A percentile compares a stretch with the other conserved stretches of the same genome.
phyloP scores from a whole-genome alignment of 371 early-diverging fungal genomes.

The Amoeboaphelidium protococcarum region DNA sequence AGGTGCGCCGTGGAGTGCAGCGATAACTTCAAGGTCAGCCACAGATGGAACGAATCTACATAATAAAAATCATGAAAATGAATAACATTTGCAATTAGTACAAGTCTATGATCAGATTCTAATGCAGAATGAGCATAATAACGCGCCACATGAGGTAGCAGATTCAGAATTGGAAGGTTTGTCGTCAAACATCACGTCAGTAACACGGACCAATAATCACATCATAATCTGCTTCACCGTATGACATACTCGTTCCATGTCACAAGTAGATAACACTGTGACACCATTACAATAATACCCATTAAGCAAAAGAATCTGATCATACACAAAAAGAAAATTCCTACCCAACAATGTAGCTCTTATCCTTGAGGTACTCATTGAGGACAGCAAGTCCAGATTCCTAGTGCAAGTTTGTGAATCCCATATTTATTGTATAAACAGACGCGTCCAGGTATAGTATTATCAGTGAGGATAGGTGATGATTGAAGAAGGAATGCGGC shows the following conservation, averaged over 20 bases:
- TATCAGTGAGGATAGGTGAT: too few species aligned
- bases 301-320: background rate
- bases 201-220: conserved; percentile 9
- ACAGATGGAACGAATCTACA: conserved; percentile 40
- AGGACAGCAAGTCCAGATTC: conserved; percentile 6
- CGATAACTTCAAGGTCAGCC: conserved; percentile 62
- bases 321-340: conserved; percentile 1
- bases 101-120: background rate
- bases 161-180: background rate
- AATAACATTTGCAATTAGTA: conserved; percentile 1
- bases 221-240: background rate
- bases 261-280: conserved; percentile 1
- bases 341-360: conserved; percentile 8
- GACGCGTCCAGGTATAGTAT: too few species aligned
- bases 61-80: conserved; percentile 2
- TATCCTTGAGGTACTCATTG: conserved; percentile 6
- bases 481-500: too few species aligned
- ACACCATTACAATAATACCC: conserved; percentile 1
- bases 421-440: background rate
- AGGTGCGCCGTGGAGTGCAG: conserved; percentile 41
- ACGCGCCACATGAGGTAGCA: background rate
- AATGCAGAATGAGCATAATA: background rate
- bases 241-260: background rate
- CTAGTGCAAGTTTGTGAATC: conserved; percentile 5
- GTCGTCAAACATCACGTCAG: conserved; percentile 5